phyloP scores from a whole-genome alignment of 345 rosid genomes.

The Gossypium raimondii region DNA sequence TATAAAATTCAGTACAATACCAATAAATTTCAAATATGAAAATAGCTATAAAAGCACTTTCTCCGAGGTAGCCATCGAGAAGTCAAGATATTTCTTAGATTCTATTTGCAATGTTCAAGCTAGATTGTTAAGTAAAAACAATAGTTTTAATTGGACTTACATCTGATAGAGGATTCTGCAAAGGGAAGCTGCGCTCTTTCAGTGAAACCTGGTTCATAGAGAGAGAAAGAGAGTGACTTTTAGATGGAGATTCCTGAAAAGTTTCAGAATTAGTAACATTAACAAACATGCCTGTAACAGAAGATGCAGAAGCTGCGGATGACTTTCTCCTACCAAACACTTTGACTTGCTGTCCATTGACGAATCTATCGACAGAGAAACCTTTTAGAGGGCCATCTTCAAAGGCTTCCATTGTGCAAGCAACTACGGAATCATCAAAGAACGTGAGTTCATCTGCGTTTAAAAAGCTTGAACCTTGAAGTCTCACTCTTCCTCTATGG shows the following conservation, averaged over 20 bases:
- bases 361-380: conserved; percentile 82
- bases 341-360: conserved; percentile 79
- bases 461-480: conserved; percentile 75
- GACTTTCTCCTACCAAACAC: conserved; percentile 84
- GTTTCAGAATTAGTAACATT: conserved; percentile 11
- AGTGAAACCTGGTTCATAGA: conserved; percentile 34
- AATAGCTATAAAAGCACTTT: background rate
- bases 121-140: background rate
- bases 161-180: conserved; percentile 51
- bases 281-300: conserved; percentile 35
- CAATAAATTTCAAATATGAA: background rate
- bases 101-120: background rate
- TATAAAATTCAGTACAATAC: background rate
- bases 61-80: background rate
- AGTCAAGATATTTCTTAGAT: background rate
- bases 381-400: conserved; percentile 79
- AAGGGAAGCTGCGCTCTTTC: conserved; percentile 60
- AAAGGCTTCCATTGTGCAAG: conserved; percentile 80
- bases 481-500: conserved; percentile 69
- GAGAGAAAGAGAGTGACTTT: background rate
- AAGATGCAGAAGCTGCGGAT: conserved; percentile 36
- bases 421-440: conserved; percentile 81
- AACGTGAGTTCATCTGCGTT: conserved; percentile 82
- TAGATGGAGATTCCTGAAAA: conserved; percentile 26
- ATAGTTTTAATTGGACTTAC: conserved; percentile 31